A percentile compares a stretch with the other conserved stretches of the same genome.
Evolutionary conservation across 495 filamentous ascomycete species (phyloP).

Genomic region (Penicillium nucicola): DNA sequence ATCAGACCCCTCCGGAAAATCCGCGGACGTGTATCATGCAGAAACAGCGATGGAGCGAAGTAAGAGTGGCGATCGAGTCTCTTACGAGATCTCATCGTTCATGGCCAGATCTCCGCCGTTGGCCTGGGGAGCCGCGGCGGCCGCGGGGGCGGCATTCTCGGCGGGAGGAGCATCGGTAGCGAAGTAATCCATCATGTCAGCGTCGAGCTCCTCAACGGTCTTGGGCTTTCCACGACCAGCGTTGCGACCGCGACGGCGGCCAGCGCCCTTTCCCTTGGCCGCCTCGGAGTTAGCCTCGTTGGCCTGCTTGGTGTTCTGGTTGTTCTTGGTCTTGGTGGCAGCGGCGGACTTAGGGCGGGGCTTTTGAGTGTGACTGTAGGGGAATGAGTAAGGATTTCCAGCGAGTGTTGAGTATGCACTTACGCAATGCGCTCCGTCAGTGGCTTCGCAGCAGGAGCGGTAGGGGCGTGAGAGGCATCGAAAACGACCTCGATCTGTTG

Average conservation of each 20-base stretch:
- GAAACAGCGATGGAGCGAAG: not conserved
- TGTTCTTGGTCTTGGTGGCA: constrained; percentile 56
- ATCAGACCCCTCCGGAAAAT: constrained; percentile 14
- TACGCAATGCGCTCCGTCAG: constrained; percentile 86
- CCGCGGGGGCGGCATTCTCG: constrained; percentile 39
- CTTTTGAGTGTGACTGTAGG: constrained; percentile 57
- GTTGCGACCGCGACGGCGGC: constrained; percentile 44
- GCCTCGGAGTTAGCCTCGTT: not conserved
- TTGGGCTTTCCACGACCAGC: constrained; percentile 67
- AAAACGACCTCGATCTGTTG: constrained; percentile 84
- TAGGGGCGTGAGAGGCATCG: constrained; percentile 66
- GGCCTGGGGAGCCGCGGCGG: constrained; percentile 35
- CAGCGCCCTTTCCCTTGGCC: constrained; percentile 9
- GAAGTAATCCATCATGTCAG: constrained; percentile 93
- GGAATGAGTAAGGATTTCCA: constrained; percentile 10
- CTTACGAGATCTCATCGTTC: constrained; percentile 50
- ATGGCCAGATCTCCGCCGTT: constrained; percentile 44
- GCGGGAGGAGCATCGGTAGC: constrained; percentile 36
- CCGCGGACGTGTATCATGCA: constrained; percentile 2
- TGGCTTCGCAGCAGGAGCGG: constrained; percentile 62
- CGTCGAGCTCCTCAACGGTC: constrained; percentile 87
- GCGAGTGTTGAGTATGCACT: constrained; percentile 23
- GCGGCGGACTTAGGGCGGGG: constrained; percentile 80
- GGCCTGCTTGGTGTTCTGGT: not conserved
- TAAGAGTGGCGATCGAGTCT: constrained; percentile 6